Evolutionary conservation across 2,329 filamentous ascomycete genomes (phyloP).

Genomic region (Talaromyces sp.): DNA sequence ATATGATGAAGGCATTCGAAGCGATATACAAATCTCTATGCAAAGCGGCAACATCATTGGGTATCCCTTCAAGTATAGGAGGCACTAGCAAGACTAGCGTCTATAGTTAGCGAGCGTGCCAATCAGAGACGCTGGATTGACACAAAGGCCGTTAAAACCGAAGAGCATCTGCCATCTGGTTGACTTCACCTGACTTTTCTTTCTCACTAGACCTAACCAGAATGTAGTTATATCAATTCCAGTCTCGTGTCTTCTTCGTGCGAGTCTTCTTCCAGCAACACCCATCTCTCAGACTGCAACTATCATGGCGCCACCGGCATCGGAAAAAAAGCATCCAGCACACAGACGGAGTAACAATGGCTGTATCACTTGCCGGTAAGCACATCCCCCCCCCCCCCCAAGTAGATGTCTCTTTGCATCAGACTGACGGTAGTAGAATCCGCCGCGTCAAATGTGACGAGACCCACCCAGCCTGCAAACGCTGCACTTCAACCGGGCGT

Average conservation of each 20-base stretch:
- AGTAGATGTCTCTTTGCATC: neutral
- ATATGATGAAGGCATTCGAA: neutral
- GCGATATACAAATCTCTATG: neutral
- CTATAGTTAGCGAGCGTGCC: conserved; percentile 1
- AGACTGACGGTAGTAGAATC: neutral
- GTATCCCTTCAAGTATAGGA: neutral
- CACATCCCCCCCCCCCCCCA: neutral
- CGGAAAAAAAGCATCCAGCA: neutral
- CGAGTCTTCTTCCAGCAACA: neutral
- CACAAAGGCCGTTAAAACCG: neutral
- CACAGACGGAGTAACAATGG: neutral
- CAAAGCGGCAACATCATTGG: neutral
- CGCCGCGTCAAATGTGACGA: conserved; percentile 1
- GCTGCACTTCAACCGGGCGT: neutral
- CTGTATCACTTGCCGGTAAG: conserved; percentile 2
- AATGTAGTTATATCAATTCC: neutral
- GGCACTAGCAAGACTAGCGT: neutral
- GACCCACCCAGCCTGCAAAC: neutral
- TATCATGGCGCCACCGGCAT: neutral
- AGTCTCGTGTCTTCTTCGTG: neutral
- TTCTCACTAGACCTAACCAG: neutral
- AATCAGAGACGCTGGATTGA: neutral
- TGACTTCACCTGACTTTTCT: neutral
- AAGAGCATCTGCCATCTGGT: neutral
- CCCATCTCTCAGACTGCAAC: neutral